Evolutionary conservation across 352 stramenopile genomes (phyloP).

Genomic region (Achlya hypogyna): DNA sequence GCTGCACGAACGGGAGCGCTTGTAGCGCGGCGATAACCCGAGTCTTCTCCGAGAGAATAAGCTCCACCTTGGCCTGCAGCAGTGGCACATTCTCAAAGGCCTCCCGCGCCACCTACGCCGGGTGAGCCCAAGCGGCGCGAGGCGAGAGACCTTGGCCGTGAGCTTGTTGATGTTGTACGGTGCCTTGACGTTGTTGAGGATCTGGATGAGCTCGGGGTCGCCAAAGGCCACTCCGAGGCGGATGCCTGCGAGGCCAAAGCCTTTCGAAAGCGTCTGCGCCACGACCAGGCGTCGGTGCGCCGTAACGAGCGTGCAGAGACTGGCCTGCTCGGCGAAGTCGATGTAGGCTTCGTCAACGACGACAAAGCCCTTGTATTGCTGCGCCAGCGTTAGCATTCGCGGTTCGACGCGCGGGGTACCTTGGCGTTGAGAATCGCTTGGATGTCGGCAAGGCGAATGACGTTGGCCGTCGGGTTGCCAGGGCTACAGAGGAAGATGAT

Average conservation of each 20-base stretch:
- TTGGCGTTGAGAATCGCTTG: slow-evolving; percentile 77
- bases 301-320: slow-evolving; percentile 82
- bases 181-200: slow-evolving; percentile 99
- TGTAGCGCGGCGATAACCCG: slow-evolving; percentile 76
- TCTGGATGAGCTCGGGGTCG: slow-evolving; percentile 88
- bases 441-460: slow-evolving; percentile 86
- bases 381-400: not conserved
- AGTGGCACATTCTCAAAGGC: slow-evolving; percentile 31
- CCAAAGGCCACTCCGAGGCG: slow-evolving; percentile 89
- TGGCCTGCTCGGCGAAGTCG: slow-evolving; percentile 86
- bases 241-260: slow-evolving; percentile 96
- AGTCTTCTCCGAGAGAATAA: slow-evolving; percentile 61
- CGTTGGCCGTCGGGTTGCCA: slow-evolving; percentile 96
- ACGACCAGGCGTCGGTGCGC: slow-evolving; percentile 93
- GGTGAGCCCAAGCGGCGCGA: not conserved
- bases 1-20: slow-evolving; percentile 86
- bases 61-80: slow-evolving; percentile 28
- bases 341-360: slow-evolving; percentile 98
- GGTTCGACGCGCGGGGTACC: slow-evolving; percentile 33
- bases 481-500: slow-evolving; percentile 97
- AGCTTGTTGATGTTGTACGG: slow-evolving; percentile 99
- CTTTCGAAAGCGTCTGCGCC: slow-evolving; percentile 97
- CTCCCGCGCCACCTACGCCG: slow-evolving; percentile 41
- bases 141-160: slow-evolving; percentile 66
- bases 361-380: slow-evolving; percentile 89